Base-by-base conservation (phyloP, 805 yeast species). In the Lipomyces starkeyi region DNA sequence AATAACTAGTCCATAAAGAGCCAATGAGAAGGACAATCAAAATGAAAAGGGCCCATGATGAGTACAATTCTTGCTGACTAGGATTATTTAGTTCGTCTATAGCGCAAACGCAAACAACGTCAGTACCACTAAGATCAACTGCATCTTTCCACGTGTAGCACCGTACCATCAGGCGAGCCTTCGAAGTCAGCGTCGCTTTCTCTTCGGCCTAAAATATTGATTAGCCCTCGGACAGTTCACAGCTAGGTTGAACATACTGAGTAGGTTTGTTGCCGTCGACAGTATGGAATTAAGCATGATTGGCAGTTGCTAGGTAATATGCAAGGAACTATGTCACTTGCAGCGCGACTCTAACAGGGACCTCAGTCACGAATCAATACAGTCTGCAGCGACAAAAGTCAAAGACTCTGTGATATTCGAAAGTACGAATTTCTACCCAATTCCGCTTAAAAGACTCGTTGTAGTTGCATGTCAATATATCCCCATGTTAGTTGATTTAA, bases 31-130 rank as follows among this genome's bases (percentile, higher is more conserved):
- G 82, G 66, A 90, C 85, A 60, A 95, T 78, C 71, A 95, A 83
- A 69, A 95, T 96, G 79, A 93, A 92, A 29, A 95, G 81, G 0
- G 99, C 98, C 99, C 99, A 95, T 0, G 98, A 92, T 3, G 97
- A 91, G 78, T 93, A 95, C 74, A 95, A 91, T 78, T 95, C 99
- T 74, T 94, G 97, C 3, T 94, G 88, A 20, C 92, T 90, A 0
- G 98, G 97, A 75, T 91, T 92, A 5, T 60, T 63, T n/a, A 60
- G 57, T 7, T 66, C 71, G 14, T 66, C 71, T 67, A 29, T 35
- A 6, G 6, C 17, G 43, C 22, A 37, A 20, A 49, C 17, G n/a
- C n/a, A n/a, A n/a, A n/a, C n/a, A n/a, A 27, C 9, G 58, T 29
- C n/a, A 49, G 58, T 14, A 4, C 27, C 47, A 14, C 34, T 59